phyloP scores from a whole-genome alignment of 768 basidiomycete genomes.

The Suillus placidus region DNA sequence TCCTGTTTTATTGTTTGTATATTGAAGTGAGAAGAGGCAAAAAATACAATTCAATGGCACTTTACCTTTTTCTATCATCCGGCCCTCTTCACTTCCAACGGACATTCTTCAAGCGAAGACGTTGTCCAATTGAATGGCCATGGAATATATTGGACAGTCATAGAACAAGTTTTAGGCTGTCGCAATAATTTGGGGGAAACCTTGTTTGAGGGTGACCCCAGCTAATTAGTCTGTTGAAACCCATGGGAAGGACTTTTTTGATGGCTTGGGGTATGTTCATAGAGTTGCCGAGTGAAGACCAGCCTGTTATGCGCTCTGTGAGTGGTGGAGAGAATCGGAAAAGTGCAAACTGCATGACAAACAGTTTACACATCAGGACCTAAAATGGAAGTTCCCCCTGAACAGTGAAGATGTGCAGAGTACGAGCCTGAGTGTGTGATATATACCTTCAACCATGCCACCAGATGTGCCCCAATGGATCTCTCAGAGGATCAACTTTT shows the following conservation, averaged over 20 bases:
- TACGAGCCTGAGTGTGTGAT: background rate
- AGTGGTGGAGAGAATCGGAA: background rate
- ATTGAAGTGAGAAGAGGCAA: background rate
- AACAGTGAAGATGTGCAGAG: background rate
- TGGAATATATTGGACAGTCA: too few relatives aligned
- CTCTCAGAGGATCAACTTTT: background rate
- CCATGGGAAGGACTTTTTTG: too few relatives aligned
- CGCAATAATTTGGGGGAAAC: too few relatives aligned
- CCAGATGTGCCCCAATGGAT: background rate
- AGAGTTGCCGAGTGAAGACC: background rate
- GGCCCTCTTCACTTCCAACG: background rate
- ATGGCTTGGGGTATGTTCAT: background rate
- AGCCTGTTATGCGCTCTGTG: background rate
- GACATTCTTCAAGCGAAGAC: background rate
- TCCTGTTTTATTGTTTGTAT: conserved; percentile 1
- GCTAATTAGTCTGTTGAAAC: too few relatives aligned
- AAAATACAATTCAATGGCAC: background rate
- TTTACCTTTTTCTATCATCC: background rate
- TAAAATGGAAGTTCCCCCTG: background rate
- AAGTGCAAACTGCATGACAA: background rate
- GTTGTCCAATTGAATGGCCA: background rate
- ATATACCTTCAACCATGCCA: background rate
- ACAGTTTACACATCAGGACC: background rate
- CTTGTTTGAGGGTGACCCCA: too few relatives aligned
- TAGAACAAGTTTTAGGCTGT: too few relatives aligned